A percentile compares a stretch with the other conserved stretches of the same genome.
These are phyloP conservation scores for Penicillium daleae DNA, from an alignment of 495 filamentous ascomycete species.

Conservation along the genomic window DNA sequence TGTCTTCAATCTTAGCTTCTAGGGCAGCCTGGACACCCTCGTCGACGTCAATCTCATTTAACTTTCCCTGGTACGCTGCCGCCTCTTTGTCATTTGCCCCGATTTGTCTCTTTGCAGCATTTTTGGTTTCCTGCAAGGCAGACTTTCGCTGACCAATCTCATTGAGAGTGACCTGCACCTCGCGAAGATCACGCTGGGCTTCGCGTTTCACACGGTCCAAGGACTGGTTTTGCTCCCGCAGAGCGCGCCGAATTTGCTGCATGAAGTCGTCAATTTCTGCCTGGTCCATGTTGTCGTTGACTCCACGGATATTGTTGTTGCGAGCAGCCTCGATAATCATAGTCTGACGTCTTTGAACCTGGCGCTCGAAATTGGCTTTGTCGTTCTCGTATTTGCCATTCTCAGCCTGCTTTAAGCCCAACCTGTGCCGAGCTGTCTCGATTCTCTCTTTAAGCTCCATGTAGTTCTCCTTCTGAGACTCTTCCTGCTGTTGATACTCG, in stretches of 20 bases:
- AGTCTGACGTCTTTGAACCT: slow-evolving; percentile 66
- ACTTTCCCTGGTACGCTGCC: slow-evolving; percentile 60
- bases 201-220: slow-evolving; percentile 75
- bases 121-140: slow-evolving; percentile 69
- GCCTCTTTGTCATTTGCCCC: slow-evolving; percentile 69
- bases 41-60: slow-evolving; percentile 74
- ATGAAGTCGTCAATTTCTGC: slow-evolving; percentile 74
- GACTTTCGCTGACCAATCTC: slow-evolving; percentile 70
- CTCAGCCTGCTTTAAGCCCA: slow-evolving; percentile 78
- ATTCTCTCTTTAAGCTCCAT: slow-evolving; percentile 65
- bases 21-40: slow-evolving; percentile 79
- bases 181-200: slow-evolving; percentile 68
- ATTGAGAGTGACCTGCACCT: slow-evolving; percentile 66
- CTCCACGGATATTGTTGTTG: slow-evolving; percentile 81
- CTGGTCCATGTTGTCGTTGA: slow-evolving; percentile 78
- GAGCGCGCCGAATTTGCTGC: slow-evolving; percentile 70
- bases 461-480: slow-evolving; percentile 62
- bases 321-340: slow-evolving; percentile 79
- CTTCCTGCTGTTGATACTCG: slow-evolving; percentile 63
- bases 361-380: slow-evolving; percentile 81
- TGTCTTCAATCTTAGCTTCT: slow-evolving; percentile 71
- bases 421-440: slow-evolving; percentile 55
- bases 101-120: slow-evolving; percentile 69
- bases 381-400: slow-evolving; percentile 83
- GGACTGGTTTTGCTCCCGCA: slow-evolving; percentile 74